Evolutionary conservation across 495 filamentous ascomycete species (phyloP).

Genomic region (Aspergillus cristatus): DNA sequence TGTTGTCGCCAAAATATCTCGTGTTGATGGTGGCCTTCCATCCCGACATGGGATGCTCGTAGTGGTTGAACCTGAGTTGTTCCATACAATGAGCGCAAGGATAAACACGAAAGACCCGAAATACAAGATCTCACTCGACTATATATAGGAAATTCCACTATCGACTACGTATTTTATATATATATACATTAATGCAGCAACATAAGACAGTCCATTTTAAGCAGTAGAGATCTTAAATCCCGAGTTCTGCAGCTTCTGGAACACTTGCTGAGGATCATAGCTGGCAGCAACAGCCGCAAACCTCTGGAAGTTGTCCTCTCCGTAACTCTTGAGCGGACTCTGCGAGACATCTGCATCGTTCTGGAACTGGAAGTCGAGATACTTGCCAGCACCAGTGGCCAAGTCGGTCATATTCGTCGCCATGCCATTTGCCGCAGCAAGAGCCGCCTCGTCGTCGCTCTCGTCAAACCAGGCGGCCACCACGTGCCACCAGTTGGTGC

Average conservation of each 20-base stretch:
- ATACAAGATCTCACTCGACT: too few relatives aligned
- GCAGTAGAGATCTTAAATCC: conserved; percentile 7
- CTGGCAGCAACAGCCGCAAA: conserved; percentile 24
- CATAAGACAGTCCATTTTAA: too few relatives aligned
- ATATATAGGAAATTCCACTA: too few relatives aligned
- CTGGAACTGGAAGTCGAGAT: conserved; percentile 19
- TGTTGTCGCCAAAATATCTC: too few relatives aligned
- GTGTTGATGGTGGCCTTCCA: too few relatives aligned
- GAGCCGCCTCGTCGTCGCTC: conserved; percentile 8
- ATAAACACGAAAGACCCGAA: too few relatives aligned
- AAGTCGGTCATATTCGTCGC: conserved; percentile 1
- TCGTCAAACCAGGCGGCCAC: conserved; percentile 1
- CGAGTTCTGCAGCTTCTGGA: conserved; percentile 24
- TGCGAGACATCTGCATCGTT: conserved; percentile 15
- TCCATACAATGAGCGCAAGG: too few relatives aligned
- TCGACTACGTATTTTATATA: too few relatives aligned
- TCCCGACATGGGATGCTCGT: too few relatives aligned
- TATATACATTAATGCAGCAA: too few relatives aligned
- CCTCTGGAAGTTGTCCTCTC: conserved; percentile 19
- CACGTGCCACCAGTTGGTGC: conserved; percentile 4
- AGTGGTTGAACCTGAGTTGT: too few relatives aligned
- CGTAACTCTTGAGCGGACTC: conserved; percentile 33
- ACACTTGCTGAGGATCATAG: conserved; percentile 36
- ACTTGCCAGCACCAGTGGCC: conserved; percentile 9
- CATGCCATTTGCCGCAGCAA: not conserved